A percentile compares a stretch with the other conserved stretches of the same genome.
phyloP scores from a whole-genome alignment of 1,284 basidiomycete genomes.

The Pholiota adiposa region DNA sequence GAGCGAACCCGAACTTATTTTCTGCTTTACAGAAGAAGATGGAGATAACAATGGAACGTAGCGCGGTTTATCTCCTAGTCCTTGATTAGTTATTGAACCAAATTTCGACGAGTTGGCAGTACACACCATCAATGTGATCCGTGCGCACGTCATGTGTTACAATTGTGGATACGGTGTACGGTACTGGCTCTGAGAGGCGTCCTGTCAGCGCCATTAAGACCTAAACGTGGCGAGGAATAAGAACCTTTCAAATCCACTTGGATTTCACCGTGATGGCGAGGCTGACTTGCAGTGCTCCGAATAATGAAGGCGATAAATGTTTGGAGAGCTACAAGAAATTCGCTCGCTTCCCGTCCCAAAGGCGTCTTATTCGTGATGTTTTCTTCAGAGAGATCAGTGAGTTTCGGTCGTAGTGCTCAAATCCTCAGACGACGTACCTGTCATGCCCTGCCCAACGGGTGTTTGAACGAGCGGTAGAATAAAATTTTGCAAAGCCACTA shows the following conservation, averaged over 20 bases:
- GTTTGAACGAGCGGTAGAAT: background rate
- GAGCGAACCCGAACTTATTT: no score
- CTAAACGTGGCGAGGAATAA: background rate
- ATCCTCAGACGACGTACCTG: background rate
- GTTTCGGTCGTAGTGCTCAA: background rate
- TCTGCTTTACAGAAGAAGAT: no score
- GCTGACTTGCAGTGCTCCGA: background rate
- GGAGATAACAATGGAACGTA: no score
- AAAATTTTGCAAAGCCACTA: slow-evolving; percentile 1
- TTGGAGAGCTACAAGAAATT: background rate
- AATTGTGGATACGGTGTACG: no score
- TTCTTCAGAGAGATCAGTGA: background rate
- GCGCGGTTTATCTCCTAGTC: background rate
- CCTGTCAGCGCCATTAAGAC: no score
- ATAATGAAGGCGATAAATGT: background rate
- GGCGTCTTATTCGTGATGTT: background rate
- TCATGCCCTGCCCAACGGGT: background rate
- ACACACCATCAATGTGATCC: background rate
- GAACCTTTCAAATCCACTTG: background rate
- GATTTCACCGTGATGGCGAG: background rate
- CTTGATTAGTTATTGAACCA: no score
- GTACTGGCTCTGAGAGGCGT: no score
- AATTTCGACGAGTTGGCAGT: no score
- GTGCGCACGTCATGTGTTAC: background rate
- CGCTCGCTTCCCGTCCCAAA: background rate